Evolutionary conservation across 306 rosid species (phyloP).

Genomic region (Hippophae tibetana): DNA sequence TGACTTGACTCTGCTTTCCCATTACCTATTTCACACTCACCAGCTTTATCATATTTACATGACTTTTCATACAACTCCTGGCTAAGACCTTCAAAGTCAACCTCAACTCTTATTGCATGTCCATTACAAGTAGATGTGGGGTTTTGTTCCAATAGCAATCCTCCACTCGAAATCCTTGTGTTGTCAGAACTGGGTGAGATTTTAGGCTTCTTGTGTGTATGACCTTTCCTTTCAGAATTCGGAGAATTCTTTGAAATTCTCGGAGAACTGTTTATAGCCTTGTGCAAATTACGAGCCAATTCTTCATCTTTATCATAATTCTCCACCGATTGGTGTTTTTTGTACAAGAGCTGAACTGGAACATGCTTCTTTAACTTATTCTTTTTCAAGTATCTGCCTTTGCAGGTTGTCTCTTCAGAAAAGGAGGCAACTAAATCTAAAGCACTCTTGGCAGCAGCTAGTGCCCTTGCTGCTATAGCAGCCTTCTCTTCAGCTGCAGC

Average conservation of each 20-base stretch:
- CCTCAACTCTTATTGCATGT: conserved; percentile 34
- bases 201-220: conserved; percentile 59
- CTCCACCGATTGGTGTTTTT: conserved; percentile 68
- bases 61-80: conserved; percentile 43
- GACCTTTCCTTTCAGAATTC: conserved; percentile 48
- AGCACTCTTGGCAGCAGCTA: conserved; percentile 81
- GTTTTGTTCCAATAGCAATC: conserved; percentile 31
- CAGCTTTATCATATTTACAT: conserved; percentile 36
- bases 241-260: conserved; percentile 68
- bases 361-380: conserved; percentile 83
- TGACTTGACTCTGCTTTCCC: conserved; percentile 68
- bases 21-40: conserved; percentile 34
- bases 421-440: conserved; percentile 80
- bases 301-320: conserved; percentile 78
- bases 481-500: conserved; percentile 77
- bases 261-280: conserved; percentile 88
- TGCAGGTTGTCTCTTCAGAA: conserved; percentile 45
- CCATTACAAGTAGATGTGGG: conserved; percentile 44
- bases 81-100: conserved; percentile 39
- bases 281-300: conserved; percentile 76
- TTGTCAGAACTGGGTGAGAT: conserved; percentile 43
- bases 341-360: conserved; percentile 90
- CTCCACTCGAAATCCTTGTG: conserved; percentile 42
- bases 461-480: conserved; percentile 71
- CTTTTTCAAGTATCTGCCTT: conserved; percentile 57